These are phyloP conservation scores for Saccharum hybrid DNA, from an alignment of 202 grass and related monocot species.

Conservation along the genomic window DNA sequence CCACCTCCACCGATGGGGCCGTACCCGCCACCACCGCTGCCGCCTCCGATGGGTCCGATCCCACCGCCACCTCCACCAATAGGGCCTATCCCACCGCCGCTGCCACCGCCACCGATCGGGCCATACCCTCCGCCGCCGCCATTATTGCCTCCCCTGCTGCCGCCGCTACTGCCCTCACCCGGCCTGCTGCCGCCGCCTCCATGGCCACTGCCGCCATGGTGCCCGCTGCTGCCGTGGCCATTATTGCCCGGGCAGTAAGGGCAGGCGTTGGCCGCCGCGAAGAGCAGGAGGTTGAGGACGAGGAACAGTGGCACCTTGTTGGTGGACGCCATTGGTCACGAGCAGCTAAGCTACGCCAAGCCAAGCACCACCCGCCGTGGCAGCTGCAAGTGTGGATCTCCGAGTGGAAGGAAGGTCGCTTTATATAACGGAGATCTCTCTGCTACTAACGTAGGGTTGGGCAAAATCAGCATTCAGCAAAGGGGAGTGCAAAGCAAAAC, in stretches of 20 bases:
- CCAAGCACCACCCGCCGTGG: background rate
- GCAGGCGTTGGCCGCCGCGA: constrained; percentile 38
- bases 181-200: background rate
- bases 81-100: background rate
- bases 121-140: background rate
- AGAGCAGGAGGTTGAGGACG: constrained; percentile 57
- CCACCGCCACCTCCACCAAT: background rate
- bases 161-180: background rate
- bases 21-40: background rate
- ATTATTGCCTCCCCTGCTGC: background rate
- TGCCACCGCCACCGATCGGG: background rate
- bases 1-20: background rate
- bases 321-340: constrained; percentile 56
- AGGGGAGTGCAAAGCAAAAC: background rate
- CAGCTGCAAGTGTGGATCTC: constrained; percentile 21
- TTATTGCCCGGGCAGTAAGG: constrained; percentile 27
- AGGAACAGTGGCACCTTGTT: constrained; percentile 64
- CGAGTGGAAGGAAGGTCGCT: background rate
- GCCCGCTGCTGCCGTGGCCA: background rate
- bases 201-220: background rate
- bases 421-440: constrained; percentile 35
- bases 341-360: background rate
- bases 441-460: background rate
- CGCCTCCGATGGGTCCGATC: background rate
- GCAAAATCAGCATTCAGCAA: background rate